Conservation (phyloP, 1,284 basidiomycete genomes). For the Puccinia novopanici region DNA sequence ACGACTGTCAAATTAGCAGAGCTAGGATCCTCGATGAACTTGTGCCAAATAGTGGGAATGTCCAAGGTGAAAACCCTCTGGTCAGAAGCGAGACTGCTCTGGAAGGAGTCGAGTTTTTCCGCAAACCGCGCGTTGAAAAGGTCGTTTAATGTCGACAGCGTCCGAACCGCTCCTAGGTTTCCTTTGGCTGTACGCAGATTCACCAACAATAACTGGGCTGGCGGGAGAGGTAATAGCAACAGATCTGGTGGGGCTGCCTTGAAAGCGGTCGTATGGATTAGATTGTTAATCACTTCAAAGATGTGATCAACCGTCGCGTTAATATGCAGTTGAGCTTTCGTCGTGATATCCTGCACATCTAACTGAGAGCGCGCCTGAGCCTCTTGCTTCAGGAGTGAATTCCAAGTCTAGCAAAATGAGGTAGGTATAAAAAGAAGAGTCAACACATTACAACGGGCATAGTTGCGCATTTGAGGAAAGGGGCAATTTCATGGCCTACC, state of each 20-base stretch:
- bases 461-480: not conserved
- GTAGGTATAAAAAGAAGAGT: not conserved
- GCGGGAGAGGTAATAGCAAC: constrained; percentile 41
- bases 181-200: constrained; percentile 26
- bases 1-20: constrained; percentile 5
- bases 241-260: constrained; percentile 24
- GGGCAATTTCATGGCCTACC: not conserved
- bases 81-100: constrained; percentile 3
- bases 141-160: constrained; percentile 15
- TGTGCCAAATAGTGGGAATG: constrained; percentile 36
- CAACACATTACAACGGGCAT: not conserved
- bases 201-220: constrained; percentile 37
- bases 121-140: constrained; percentile 34
- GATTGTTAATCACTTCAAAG: constrained; percentile 32
- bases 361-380: constrained; percentile 5
- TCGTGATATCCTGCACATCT: constrained; percentile 18
- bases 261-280: constrained; percentile 30
- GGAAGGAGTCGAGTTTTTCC: constrained; percentile 19
- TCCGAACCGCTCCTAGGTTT: constrained; percentile 19
- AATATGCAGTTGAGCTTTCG: constrained; percentile 22
- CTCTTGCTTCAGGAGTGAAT: constrained; percentile 25
- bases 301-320: constrained; percentile 38
- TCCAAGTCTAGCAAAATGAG: constrained; percentile 27
- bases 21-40: constrained; percentile 24
- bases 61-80: constrained; percentile 38